Conservation (phyloP, 1,284 basidiomycete species). For the Trichosporon sp. region DNA sequence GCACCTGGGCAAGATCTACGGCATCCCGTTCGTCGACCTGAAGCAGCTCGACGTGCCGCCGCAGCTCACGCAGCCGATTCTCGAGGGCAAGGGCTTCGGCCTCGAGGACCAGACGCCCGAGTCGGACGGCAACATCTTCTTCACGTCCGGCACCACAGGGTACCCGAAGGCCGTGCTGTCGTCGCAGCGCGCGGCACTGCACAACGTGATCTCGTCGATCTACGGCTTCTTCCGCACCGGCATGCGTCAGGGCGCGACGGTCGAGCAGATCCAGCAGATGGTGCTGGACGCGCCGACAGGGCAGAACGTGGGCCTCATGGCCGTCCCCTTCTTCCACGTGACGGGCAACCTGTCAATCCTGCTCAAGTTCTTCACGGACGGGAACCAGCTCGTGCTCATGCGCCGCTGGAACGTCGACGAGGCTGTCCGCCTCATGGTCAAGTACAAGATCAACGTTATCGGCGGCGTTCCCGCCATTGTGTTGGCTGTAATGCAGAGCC, state of each 20-base stretch:
- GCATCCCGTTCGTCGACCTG: background rate
- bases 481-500: slow-evolving; percentile 29
- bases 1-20: slow-evolving; percentile 10
- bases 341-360: slow-evolving; percentile 42
- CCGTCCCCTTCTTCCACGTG: slow-evolving; percentile 45
- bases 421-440: slow-evolving; percentile 32
- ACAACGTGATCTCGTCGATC: slow-evolving; percentile 8
- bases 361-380: slow-evolving; percentile 36
- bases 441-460: slow-evolving; percentile 34
- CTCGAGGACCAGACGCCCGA: slow-evolving; percentile 28
- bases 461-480: slow-evolving; percentile 45
- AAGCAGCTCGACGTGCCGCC: background rate
- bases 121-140: slow-evolving; percentile 42
- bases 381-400: slow-evolving; percentile 39
- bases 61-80: background rate
- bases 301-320: slow-evolving; percentile 20
- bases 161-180: slow-evolving; percentile 41
- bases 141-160: slow-evolving; percentile 24
- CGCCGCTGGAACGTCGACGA: slow-evolving; percentile 35
- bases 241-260: background rate
- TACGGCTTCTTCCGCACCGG: slow-evolving; percentile 13
- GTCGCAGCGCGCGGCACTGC: slow-evolving; percentile 27
- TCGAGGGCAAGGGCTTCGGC: slow-evolving; percentile 5
- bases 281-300: background rate
- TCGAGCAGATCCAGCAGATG: slow-evolving; percentile 27